phyloP scores from a whole-genome alignment of 2,329 filamentous ascomycete genomes.

The Aureobasidium sp. region DNA sequence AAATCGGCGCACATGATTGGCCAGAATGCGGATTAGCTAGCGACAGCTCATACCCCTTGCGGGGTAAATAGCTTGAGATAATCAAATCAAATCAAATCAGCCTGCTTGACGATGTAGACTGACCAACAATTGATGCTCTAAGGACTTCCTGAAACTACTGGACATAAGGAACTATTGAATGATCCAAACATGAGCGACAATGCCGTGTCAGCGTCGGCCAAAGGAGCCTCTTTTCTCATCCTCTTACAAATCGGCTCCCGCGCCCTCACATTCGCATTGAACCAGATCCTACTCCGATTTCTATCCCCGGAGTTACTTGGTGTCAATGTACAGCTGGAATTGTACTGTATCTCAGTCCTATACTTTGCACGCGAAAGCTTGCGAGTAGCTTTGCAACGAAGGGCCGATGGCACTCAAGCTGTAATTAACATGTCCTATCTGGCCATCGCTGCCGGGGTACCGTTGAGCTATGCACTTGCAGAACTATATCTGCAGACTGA shows the following conservation, averaged over 20 bases:
- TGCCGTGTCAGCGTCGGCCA: slow-evolving; percentile 42
- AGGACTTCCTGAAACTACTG: too few relatives aligned
- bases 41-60: too few relatives aligned
- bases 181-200: slow-evolving; percentile 20
- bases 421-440: slow-evolving; percentile 86
- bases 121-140: not conserved
- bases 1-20: too few relatives aligned
- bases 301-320: slow-evolving; percentile 79
- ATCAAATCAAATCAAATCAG: too few relatives aligned
- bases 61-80: too few relatives aligned
- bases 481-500: slow-evolving; percentile 55
- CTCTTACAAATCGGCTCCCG: slow-evolving; percentile 81
- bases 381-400: slow-evolving; percentile 79
- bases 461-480: slow-evolving; percentile 57
- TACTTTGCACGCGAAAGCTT: slow-evolving; percentile 91
- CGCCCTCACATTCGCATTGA: slow-evolving; percentile 80
- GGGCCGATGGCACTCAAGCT: slow-evolving; percentile 51
- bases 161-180: not conserved
- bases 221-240: slow-evolving; percentile 78
- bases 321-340: slow-evolving; percentile 79
- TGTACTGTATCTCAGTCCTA: slow-evolving; percentile 86
- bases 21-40: too few relatives aligned
- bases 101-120: not conserved
- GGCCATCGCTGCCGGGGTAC: slow-evolving; percentile 58
- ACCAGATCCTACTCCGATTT: slow-evolving; percentile 82